phyloP scores from a whole-genome alignment of 352 stramenopile genomes.

The Phytopythium aichiense region DNA sequence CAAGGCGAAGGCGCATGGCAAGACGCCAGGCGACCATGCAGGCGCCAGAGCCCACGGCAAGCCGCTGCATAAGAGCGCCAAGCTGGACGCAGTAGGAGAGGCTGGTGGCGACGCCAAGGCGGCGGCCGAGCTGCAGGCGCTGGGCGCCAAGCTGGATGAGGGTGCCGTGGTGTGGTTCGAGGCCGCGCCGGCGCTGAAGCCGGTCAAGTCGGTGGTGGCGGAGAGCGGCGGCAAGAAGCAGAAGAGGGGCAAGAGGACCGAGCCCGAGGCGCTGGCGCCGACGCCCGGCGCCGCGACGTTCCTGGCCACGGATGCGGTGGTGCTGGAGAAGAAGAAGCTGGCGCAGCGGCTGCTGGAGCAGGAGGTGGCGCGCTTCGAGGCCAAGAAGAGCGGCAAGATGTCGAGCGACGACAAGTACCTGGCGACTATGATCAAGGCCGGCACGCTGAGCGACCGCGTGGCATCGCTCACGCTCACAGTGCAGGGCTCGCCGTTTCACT shows the following conservation, averaged over 20 bases:
- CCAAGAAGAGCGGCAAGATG: constrained; percentile 61
- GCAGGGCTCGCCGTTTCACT: constrained; percentile 81
- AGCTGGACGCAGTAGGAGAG: neutral
- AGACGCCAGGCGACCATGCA: neutral
- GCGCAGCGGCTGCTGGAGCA: constrained; percentile 56
- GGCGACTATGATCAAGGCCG: constrained; percentile 83
- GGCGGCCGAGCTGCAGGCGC: constrained; percentile 16
- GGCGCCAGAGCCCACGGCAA: constrained; percentile 1
- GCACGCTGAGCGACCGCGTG: constrained; percentile 90
- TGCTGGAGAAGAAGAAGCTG: constrained; percentile 50
- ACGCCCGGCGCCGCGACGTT: neutral
- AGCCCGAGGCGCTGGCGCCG: constrained; percentile 15
- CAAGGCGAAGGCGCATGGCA: neutral
- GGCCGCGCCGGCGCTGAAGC: constrained; percentile 22
- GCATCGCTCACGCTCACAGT: constrained; percentile 88
- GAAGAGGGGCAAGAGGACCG: constrained; percentile 5
- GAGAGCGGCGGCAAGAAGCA: neutral
- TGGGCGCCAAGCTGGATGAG: constrained; percentile 30
- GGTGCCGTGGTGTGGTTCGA: constrained; percentile 35
- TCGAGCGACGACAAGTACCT: constrained; percentile 87
- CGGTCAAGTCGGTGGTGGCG: constrained; percentile 7
- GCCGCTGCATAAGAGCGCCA: constrained; percentile 7
- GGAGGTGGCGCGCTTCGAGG: constrained; percentile 55
- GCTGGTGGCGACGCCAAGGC: neutral
- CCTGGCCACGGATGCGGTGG: constrained; percentile 26